Conservation (phyloP, 75 land plant genomes). For the Cryptomeria japonica region DNA sequence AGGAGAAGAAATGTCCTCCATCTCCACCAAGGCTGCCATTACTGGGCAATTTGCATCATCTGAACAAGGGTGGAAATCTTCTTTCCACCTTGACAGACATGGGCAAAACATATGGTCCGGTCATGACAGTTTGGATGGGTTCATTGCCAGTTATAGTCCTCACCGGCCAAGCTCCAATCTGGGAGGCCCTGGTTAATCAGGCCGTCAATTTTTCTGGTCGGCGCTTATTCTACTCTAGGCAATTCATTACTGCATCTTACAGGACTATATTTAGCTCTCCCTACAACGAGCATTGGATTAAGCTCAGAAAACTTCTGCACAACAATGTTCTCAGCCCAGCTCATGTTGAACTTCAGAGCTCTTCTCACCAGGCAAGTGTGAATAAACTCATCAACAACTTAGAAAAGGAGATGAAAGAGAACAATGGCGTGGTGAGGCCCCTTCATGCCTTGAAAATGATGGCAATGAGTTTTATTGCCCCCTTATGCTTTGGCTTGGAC, state of each 20-base stretch:
- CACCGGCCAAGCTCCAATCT: neutral
- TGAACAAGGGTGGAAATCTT: neutral
- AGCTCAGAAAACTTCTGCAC: neutral
- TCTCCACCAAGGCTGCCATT: slow-evolving; percentile 1
- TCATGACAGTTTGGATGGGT: slow-evolving; percentile 6
- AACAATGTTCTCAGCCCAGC: neutral
- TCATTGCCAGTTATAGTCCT: neutral
- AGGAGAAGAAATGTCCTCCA: slow-evolving; percentile 12
- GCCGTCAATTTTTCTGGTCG: neutral
- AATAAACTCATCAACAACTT: neutral
- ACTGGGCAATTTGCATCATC: slow-evolving; percentile 8
- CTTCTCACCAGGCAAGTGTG: neutral
- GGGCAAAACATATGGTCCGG: neutral
- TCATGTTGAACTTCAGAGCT: neutral
- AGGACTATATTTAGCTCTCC: neutral
- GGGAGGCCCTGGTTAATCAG: slow-evolving; percentile 9
- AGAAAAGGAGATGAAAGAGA: neutral
- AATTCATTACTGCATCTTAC: neutral
- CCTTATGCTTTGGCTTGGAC: slow-evolving; percentile 6
- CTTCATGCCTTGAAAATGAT: neutral
- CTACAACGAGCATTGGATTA: neutral
- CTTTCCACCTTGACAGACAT: neutral
- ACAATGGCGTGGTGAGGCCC: slow-evolving; percentile 5
- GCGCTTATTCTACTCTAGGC: neutral
- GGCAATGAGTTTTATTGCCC: neutral